These are phyloP conservation scores for Blumeria graminis DNA, from an alignment of 2,329 filamentous ascomycete genomes.

Conservation along the genomic window DNA sequence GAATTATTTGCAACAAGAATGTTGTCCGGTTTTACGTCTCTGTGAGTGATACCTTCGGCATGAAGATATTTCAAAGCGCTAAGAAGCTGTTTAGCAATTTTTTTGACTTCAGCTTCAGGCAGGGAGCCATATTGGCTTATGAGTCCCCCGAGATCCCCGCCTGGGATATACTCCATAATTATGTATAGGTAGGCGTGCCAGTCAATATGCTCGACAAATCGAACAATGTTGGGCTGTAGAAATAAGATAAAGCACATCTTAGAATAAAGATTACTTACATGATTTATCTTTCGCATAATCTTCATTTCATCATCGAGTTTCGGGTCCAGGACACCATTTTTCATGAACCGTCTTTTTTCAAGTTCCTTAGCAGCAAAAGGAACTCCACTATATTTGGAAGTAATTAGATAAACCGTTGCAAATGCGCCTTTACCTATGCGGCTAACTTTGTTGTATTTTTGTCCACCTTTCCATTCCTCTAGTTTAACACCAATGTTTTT, in stretches of 20 bases:
- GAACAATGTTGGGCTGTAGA: conserved; percentile 57
- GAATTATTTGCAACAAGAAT: conserved; percentile 56
- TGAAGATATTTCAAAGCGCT: conserved; percentile 73
- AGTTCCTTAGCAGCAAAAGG: conserved; percentile 86
- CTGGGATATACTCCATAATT: conserved; percentile 81
- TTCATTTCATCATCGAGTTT: conserved; percentile 94
- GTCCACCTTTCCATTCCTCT: conserved; percentile 61
- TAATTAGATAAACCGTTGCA: conserved; percentile 77
- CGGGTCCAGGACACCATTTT: conserved; percentile 69
- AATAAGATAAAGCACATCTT: background rate
- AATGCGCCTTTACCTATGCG: conserved; percentile 84
- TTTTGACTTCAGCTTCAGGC: conserved; percentile 41
- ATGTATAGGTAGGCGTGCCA: conserved; percentile 66
- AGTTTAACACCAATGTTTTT: conserved; percentile 13
- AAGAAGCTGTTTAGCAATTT: conserved; percentile 53
- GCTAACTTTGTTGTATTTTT: conserved; percentile 60
- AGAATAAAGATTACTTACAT: conserved; percentile 31
- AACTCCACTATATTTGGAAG: conserved; percentile 58
- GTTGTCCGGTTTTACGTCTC: conserved; percentile 98
- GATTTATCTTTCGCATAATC: conserved; percentile 69
- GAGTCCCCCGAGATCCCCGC: conserved; percentile 60
- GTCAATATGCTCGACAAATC: conserved; percentile 74
- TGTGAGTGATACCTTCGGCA: conserved; percentile 70
- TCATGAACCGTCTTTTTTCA: conserved; percentile 80
- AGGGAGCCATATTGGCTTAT: conserved; percentile 38